Evolutionary conservation across 1,284 basidiomycete genomes (phyloP), one percentile per base, ranked within the genome.

Genomic region (Bjerkandera adusta): DNA sequence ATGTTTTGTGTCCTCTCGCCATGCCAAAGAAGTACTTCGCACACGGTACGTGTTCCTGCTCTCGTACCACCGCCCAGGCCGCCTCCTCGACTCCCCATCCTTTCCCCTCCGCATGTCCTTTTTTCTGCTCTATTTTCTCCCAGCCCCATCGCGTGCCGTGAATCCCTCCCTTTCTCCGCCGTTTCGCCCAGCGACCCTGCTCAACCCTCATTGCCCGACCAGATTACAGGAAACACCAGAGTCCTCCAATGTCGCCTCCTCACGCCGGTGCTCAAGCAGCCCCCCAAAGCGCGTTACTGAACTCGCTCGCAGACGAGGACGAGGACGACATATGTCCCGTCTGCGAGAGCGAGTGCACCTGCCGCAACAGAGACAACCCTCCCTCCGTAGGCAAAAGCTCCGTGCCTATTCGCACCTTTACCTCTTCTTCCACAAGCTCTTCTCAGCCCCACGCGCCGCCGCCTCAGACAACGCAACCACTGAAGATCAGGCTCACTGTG

Each of bases 321-420:
- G 85, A 89, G 73, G 76, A 80, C 79, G 82, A 88, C 64, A 87
- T 89, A 52, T 90, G 87, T 65, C 85, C 85, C 15, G 85, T 89
- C 54, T 90, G 87, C 85, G 87, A 89, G 74, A 83, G 83, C 61
- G 82, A 87, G 60, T 90, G 87, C 71, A 89, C 84, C 29, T 90
- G 87, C 72, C 66, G 59, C 58, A 67, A 68, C 73, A 71, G 68
- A 47, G 46, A 51, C 29, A 48, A 50, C 47, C 47, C 52, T 45
- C 50, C 55, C 40, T 64, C 47, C 49, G 54, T 46, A 59, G 54
- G 52, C 60, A 64, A 49, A 53, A 51, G 55, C 57, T 55, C 54
- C 52, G 51, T 47, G 48, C 50, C 49, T 50, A 49, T 53, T 48
- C 57, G 53, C 57, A 55, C 55, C 39, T 56, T 51, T 26, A 56